Percentiles rank a stretch among this genome's conserved stretches.
These are phyloP conservation scores for Amyloporia xantha DNA, from an alignment of 768 basidiomycete species.

Conservation along the genomic window DNA sequence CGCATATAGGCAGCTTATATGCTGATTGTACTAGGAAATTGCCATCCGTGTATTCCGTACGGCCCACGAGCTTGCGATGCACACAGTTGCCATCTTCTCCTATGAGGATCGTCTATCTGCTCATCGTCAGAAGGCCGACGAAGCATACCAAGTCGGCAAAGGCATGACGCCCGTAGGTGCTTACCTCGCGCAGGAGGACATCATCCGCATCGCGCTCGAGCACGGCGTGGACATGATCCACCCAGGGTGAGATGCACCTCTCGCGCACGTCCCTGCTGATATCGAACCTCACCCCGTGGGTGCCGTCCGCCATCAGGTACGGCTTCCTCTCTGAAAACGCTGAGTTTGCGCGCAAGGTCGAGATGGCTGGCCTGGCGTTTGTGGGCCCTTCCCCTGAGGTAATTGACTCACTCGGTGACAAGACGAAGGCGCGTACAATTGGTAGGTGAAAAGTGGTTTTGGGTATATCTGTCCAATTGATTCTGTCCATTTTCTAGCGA, in stretches of 20 bases:
- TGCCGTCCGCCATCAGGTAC: constrained; percentile 48
- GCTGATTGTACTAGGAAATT: constrained; percentile 65
- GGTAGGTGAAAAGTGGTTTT: constrained; percentile 39
- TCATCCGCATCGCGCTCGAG: constrained; percentile 93
- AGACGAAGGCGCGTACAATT: constrained; percentile 92
- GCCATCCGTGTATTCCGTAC: constrained; percentile 98
- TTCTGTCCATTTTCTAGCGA: constrained; percentile 41
- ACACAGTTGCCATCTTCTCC: constrained; percentile 98
- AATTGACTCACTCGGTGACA: constrained; percentile 96
- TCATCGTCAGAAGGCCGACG: constrained; percentile 98
- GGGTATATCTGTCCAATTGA: constrained; percentile 12
- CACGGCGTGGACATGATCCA: constrained; percentile 99
- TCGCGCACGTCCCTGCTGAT: constrained; percentile 1
- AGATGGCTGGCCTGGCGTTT: constrained; percentile 95
- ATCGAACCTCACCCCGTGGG: constrained; percentile 6
- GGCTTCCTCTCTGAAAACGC: constrained; percentile 99
- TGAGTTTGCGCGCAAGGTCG: constrained; percentile 93
- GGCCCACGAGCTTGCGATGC: constrained; percentile 98
- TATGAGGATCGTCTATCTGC: constrained; percentile 94
- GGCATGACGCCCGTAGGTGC: constrained; percentile 95
- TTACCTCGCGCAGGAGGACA: constrained; percentile 96
- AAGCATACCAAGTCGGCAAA: constrained; percentile 97
- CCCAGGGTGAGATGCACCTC: constrained; percentile 61
- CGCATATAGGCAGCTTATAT: neutral
- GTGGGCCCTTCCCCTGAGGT: constrained; percentile 94